These are phyloP conservation scores for Bryoerythrophyllum caledonicum DNA, from an alignment of 225 moss, liverwort and hornwort species.

Conservation along the genomic window DNA sequence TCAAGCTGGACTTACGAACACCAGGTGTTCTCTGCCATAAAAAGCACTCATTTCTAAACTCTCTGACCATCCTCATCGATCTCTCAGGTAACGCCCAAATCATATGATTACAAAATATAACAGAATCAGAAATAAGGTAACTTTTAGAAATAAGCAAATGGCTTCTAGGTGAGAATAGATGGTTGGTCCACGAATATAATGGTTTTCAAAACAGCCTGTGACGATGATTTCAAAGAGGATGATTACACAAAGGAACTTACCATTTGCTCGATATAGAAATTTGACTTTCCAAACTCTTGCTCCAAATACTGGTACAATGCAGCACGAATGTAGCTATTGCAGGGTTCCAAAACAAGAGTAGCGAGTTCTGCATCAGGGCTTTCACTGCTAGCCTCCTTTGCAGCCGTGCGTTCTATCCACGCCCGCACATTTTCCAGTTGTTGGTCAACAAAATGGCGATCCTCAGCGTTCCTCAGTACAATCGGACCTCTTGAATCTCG, in stretches of 20 bases:
- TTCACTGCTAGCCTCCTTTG: conserved; percentile 29
- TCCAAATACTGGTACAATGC: conserved; percentile 61
- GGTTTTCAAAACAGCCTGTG: conserved; percentile 8
- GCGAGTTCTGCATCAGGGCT: conserved; percentile 20
- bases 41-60: conserved; percentile 31
- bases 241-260: conserved; percentile 29
- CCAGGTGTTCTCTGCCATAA: conserved; percentile 42
- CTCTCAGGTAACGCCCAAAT: not conserved
- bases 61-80: conserved; percentile 1
- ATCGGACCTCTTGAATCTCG: conserved; percentile 50
- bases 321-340: conserved; percentile 61
- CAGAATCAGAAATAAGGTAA: conserved; percentile 5
- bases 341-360: conserved; percentile 53
- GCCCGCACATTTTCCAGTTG: conserved; percentile 58
- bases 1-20: conserved; percentile 54
- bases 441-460: conserved; percentile 53
- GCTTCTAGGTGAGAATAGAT: not conserved
- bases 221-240: conserved; percentile 3
- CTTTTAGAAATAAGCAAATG: not conserved
- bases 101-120: not conserved
- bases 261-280: conserved; percentile 54
- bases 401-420: conserved; percentile 45
- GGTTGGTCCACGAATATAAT: not conserved
- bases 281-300: conserved; percentile 59
- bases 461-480: conserved; percentile 49